Conservation (phyloP, 495 filamentous ascomycete species). For the Penicillium arizonense region DNA sequence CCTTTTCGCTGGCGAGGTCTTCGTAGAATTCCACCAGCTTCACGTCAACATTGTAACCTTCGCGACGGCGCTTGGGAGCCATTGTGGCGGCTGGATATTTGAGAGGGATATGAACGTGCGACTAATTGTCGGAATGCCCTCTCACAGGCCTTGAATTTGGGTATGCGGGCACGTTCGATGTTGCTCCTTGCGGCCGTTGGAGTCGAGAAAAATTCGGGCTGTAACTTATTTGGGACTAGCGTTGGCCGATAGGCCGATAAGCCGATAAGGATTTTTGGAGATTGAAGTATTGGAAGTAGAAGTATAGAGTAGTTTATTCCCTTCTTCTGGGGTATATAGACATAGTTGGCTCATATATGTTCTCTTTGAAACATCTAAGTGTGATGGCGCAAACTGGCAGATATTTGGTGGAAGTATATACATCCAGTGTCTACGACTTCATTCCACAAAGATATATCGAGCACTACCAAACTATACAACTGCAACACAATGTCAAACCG, state of each 20-base stretch:
- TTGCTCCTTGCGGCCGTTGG: slow-evolving; percentile 16
- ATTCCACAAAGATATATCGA: not conserved
- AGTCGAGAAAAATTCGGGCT: slow-evolving; percentile 26
- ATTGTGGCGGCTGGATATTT: slow-evolving; percentile 14
- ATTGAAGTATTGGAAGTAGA: too few species aligned
- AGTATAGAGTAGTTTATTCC: too few species aligned
- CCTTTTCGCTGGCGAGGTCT: slow-evolving; percentile 52
- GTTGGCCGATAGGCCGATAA: slow-evolving; percentile 9
- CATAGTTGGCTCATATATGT: too few species aligned
- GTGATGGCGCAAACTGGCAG: too few species aligned
- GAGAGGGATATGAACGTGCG: slow-evolving; percentile 1
- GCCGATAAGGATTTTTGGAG: slow-evolving; percentile 22
- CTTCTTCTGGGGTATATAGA: too few species aligned
- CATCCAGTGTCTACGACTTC: not conserved
- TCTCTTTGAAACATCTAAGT: too few species aligned
- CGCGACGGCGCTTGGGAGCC: slow-evolving; percentile 45
- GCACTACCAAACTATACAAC: too few species aligned
- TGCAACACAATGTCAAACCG: not conserved
- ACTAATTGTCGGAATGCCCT: not conserved
- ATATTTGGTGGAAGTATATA: too few species aligned
- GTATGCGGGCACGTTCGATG: slow-evolving; percentile 8
- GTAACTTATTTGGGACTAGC: slow-evolving; percentile 21
- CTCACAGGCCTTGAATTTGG: slow-evolving; percentile 1
- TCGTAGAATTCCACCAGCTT: slow-evolving; percentile 56
- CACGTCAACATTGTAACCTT: slow-evolving; percentile 43